Percentiles rank a stretch among this genome's conserved stretches.
Evolutionary conservation across 352 stramenopile species (phyloP).

Genomic region (Phytophthora fragariaefolia): DNA sequence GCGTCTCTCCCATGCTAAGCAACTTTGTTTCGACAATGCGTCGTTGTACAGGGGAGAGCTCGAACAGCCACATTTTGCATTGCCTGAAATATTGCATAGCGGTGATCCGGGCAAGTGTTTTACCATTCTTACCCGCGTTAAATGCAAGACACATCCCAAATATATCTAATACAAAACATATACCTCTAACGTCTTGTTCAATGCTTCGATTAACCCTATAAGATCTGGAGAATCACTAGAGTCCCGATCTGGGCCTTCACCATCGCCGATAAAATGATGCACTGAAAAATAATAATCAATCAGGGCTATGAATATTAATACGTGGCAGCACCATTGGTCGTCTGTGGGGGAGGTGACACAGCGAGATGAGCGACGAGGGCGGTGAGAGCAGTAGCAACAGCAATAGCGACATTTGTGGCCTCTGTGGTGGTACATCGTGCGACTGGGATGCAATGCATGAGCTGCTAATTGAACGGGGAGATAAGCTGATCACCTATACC

Average conservation of each 20-base stretch:
- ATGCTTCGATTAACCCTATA: too few relatives aligned
- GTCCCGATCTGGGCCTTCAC: neutral
- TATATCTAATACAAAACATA: too few relatives aligned
- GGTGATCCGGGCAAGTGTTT: too few relatives aligned
- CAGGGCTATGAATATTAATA: neutral
- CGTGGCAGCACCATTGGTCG: neutral
- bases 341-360: neutral
- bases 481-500: neutral
- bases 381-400: neutral
- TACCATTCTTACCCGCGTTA: too few relatives aligned
- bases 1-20: too few relatives aligned
- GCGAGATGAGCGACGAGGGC: neutral
- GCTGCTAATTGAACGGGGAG: neutral
- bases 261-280: neutral
- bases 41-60: too few relatives aligned
- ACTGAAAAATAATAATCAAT: neutral
- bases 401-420: neutral
- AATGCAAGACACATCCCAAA: too few relatives aligned
- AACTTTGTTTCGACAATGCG: too few relatives aligned
- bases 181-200: too few relatives aligned
- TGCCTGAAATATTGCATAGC: too few relatives aligned
- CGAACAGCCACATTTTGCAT: too few relatives aligned
- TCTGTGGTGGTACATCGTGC: conserved; percentile 5
- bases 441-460: conserved; percentile 7
- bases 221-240: too few relatives aligned